Evolutionary conservation across 2,329 filamentous ascomycete species (phyloP), one percentile per base, ranked within the genome.

Genomic region (Claviceps monticola): DNA sequence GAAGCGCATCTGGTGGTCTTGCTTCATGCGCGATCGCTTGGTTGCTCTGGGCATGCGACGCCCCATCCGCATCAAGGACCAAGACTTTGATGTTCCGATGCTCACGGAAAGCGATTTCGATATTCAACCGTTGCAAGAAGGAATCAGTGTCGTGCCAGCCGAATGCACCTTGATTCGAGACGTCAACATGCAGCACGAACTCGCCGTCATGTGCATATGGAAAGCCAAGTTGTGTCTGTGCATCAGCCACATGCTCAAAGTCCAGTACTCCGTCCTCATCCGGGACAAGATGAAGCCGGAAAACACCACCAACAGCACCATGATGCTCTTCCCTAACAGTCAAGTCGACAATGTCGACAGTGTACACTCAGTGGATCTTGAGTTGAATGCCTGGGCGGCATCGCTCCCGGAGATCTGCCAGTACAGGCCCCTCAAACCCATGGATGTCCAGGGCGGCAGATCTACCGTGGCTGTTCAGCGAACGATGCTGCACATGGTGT

Each of bases 1-100:
- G 86, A 95, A 95, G 70, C 79, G 90, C 50, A 93, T 96, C 59
- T 97, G 91, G 91, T 97, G 91, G 91, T 95, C 87, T 36, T 94
- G 88, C 56, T 95, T 95, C 63, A 95, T 95, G 81, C 84, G 90
- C 51, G 91, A 97, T 67, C 85, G 90, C 48, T 76, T 96, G 43
- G 89, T 96, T 56, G 91, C 91, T 2, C 73, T 97, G 13, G 91
- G 91, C 52, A 96, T 96, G 90, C 81, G 91, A 52, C 81, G 91
- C 51, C 90, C 90, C 4, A 95, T 89, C 41, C 78, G 90, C 50
- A 94, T 96, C 67, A 94, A 94, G 73, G 84, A 89, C 54, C 87
- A 93, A 60, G 90, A 96, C 65, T 95, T 88, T 63, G 88, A 96
- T 62, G 89, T 96, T 34, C 88, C 90, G 1, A 93, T 95, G 87